These are phyloP conservation scores for Mollisiaceae sp. DNA, from an alignment of 2,329 filamentous ascomycete species.

Conservation along the genomic window DNA sequence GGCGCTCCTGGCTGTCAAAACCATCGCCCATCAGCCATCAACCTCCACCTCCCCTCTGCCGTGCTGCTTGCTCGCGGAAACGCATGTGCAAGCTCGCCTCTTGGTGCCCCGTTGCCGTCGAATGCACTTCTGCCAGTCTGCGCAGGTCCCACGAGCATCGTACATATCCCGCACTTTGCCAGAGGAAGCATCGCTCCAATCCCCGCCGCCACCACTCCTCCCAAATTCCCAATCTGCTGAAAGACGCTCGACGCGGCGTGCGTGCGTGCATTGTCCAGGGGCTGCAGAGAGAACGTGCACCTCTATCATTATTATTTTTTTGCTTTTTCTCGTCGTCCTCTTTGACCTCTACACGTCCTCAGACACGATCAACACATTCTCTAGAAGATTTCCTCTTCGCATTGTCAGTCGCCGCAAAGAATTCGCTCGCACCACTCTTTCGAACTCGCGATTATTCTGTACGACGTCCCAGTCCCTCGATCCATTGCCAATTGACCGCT, in stretches of 20 bases:
- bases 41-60: too few species aligned
- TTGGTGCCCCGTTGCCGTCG: not conserved
- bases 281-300: not conserved
- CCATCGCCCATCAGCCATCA: too few species aligned
- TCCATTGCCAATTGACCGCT: conserved; percentile 8
- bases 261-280: not conserved
- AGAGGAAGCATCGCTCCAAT: not conserved
- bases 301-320: conserved; percentile 11
- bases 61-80: not conserved
- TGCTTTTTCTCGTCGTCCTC: conserved; percentile 5
- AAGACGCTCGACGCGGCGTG: not conserved
- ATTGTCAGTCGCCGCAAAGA: conserved; percentile 4
- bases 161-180: conserved; percentile 5
- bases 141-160: conserved; percentile 14
- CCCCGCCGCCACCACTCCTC: not conserved
- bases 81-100: not conserved
- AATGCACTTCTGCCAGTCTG: not conserved
- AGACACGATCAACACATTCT: conserved; percentile 13
- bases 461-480: conserved; percentile 20
- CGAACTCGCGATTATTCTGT: conserved; percentile 3
- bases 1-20: too few species aligned
- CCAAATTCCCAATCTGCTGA: conserved; percentile 7
- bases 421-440: conserved; percentile 6
- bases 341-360: conserved; percentile 8
- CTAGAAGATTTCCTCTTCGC: not conserved